Base-by-base conservation (phyloP, 2,329 filamentous ascomycete species). In the Cladophialophora carrionii region DNA sequence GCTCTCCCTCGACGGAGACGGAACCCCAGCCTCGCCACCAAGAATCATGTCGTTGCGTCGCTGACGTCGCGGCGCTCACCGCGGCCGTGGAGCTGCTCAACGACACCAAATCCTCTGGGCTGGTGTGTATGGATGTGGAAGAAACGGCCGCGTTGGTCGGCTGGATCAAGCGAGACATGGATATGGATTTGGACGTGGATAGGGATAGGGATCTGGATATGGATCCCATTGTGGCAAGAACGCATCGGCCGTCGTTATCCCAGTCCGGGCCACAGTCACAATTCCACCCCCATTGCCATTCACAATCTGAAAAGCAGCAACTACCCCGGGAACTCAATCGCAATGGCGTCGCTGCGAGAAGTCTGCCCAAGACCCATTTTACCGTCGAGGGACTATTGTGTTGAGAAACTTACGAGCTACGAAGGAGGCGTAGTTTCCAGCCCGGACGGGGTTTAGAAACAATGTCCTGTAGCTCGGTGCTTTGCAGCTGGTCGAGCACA, bases 161-260 rank as follows among this genome's bases (percentile, higher is more conserved):
- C 17, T 60, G 57, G 46, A 29, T 60, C 31, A 52, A n/a, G 31
- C 43, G 20, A 9, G 57, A 60, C 20, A 24, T 58, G 56, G 41
- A 58, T 12, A 22, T 20, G n/a, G 14, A 29, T 29, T 3, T 43
- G 37, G 37, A 43, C n/a, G n/a, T n/a, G n/a, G n/a, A n/a, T n/a
- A n/a, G n/a, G n/a, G 57, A 60, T 29, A 24, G 48, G 56, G 41
- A 58, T 12, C 6, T 20, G n/a, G 14, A 29, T 29, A 6, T 43
- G 37, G 37, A 43, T 43, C n/a, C 17, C 37, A 7, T 14, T 43
- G 14, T n/a, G 37, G 6, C 37, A 8, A n/a, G 6, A 4, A 6
- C 37, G 37, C 17, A 43, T 6, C 37, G 37, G n/a, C 17, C 37
- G 17, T 43, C 5, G 17, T 5, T 9, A n/a, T 20, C 37, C 5